A percentile compares a stretch with the other conserved stretches of the same genome.
Conservation (phyloP, 768 basidiomycete species). For the Crepidotus variabilis region DNA sequence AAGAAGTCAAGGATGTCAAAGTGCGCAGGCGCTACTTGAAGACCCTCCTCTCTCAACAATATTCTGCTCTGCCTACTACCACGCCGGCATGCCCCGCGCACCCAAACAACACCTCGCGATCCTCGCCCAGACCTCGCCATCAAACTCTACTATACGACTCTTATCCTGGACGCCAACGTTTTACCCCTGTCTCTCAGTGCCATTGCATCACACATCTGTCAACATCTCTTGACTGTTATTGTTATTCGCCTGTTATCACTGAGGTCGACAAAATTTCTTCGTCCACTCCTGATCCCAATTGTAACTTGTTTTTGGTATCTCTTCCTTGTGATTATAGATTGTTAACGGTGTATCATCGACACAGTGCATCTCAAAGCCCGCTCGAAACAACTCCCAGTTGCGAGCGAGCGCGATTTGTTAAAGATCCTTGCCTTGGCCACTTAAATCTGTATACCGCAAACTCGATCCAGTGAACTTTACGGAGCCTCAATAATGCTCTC, state of each 20-base stretch:
- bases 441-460: neutral
- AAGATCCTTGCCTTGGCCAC: conserved; percentile 45
- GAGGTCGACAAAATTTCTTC: conserved; percentile 89
- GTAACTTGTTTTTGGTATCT: conserved; percentile 41
- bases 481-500: no score
- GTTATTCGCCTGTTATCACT: conserved; percentile 91
- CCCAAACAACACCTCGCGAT: conserved; percentile 21
- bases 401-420: conserved; percentile 82
- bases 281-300: conserved; percentile 47
- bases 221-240: conserved; percentile 80
- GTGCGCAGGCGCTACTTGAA: conserved; percentile 32
- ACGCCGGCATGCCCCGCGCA: conserved; percentile 25
- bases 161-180: conserved; percentile 95
- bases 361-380: conserved; percentile 89
- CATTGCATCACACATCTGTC: conserved; percentile 74
- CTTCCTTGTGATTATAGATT: conserved; percentile 6
- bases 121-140: conserved; percentile 47
- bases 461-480: neutral
- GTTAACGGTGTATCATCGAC: conserved; percentile 9
- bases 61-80: conserved; percentile 16
- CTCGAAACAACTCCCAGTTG: conserved; percentile 78
- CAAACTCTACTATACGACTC: conserved; percentile 81
- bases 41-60: conserved; percentile 10
- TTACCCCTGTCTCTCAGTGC: conserved; percentile 78
- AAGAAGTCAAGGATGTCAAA: conserved; percentile 79